Percentiles rank a stretch among this genome's conserved stretches.
Conservation (phyloP, 1,139 yeast genomes). For the Debaryomyces udenii region DNA sequence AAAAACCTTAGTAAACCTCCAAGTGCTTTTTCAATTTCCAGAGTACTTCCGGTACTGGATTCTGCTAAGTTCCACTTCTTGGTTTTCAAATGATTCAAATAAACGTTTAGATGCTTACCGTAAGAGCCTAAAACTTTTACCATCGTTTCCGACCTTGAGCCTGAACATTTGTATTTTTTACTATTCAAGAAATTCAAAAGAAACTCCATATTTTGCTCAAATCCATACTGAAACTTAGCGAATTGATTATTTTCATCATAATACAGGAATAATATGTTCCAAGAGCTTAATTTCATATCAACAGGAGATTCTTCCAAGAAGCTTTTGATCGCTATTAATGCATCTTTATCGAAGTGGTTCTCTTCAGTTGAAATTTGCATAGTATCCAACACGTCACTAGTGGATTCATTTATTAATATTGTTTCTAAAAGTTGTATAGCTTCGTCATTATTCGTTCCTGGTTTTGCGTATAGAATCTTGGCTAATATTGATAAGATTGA, state of each 20-base stretch:
- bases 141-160: conserved; percentile 24
- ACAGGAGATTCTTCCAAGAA: conserved; percentile 68
- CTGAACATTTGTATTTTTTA: conserved; percentile 15
- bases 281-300: conserved; percentile 68
- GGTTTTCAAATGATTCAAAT: conserved; percentile 23
- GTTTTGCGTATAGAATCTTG: conserved; percentile 49
- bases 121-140: conserved; percentile 36
- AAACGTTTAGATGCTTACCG: conserved; percentile 30
- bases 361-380: conserved; percentile 5
- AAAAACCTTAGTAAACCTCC: conserved; percentile 31
- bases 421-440: conserved; percentile 58
- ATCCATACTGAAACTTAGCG: conserved; percentile 53
- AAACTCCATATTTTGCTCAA: conserved; percentile 47
- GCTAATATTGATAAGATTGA: conserved; percentile 71
- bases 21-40: conserved; percentile 12
- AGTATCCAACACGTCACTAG: conserved; percentile 4
- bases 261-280: conserved; percentile 72
- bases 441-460: conserved; percentile 41
- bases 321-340: conserved; percentile 50
- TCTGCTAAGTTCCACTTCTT: conserved; percentile 27
- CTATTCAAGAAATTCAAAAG: conserved; percentile 27
- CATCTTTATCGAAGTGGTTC: conserved; percentile 21
- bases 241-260: conserved; percentile 50
- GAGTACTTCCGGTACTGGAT: background rate
- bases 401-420: conserved; percentile 37